Evolutionary conservation across 2,329 filamentous ascomycete species (phyloP).

Genomic region (Hypoxylon sp.): DNA sequence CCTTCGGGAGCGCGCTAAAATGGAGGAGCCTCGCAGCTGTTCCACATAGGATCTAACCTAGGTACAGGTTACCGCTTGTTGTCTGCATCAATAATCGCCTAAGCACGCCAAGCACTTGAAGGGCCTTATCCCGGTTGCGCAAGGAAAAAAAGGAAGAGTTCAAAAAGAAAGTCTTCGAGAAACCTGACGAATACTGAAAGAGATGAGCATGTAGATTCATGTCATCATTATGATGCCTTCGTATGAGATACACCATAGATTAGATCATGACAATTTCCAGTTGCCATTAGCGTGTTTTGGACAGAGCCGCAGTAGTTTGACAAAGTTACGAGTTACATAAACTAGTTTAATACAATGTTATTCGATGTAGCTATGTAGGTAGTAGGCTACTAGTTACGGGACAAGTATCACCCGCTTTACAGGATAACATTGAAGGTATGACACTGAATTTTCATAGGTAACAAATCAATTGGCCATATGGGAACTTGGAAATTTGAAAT

Average conservation of each 20-base stretch:
- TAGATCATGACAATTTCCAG: slow-evolving; percentile 39
- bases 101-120: slow-evolving; percentile 23
- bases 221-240: slow-evolving; percentile 35
- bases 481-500: slow-evolving; percentile 24
- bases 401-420: slow-evolving; percentile 31
- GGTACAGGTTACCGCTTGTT: slow-evolving; percentile 37
- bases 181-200: slow-evolving; percentile 6
- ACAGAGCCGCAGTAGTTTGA: slow-evolving; percentile 39
- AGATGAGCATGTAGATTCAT: slow-evolving; percentile 9
- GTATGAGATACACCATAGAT: slow-evolving; percentile 18
- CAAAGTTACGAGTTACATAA: slow-evolving; percentile 1
- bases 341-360: slow-evolving; percentile 2
- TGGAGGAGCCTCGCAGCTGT: slow-evolving; percentile 31
- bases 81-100: slow-evolving; percentile 32
- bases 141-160: slow-evolving; percentile 13
- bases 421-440: no score
- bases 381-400: slow-evolving; percentile 20
- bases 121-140: slow-evolving; percentile 1
- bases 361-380: no score
- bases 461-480: slow-evolving; percentile 21
- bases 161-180: slow-evolving; percentile 5
- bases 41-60: slow-evolving; percentile 28
- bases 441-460: slow-evolving; percentile 21
- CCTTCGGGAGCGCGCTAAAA: slow-evolving; percentile 34
- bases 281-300: slow-evolving; percentile 33